phyloP scores from a whole-genome alignment of 371 early-diverging fungal species.

The Circinella umbellata region DNA sequence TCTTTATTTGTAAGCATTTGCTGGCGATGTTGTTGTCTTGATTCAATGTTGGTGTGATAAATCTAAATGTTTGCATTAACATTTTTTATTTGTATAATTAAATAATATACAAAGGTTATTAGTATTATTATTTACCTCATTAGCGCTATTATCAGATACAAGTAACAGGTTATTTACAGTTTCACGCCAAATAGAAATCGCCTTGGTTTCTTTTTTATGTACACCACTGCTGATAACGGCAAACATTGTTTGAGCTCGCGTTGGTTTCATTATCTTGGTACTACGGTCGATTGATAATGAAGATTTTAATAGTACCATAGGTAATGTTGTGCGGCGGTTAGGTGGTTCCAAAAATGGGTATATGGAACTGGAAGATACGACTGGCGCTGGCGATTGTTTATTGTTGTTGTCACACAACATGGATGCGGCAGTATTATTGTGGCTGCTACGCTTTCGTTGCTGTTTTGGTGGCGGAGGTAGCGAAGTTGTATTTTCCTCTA shows the following conservation, averaged over 20 bases:
- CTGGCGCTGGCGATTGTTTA: conserved; percentile 3
- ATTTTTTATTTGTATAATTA: not conserved
- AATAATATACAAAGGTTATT: not conserved
- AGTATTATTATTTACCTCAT: not conserved
- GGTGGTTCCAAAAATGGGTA: conserved; percentile 8
- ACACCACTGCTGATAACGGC: not conserved
- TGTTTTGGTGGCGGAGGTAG: not conserved
- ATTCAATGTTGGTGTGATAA: not conserved
- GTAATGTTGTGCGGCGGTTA: not conserved
- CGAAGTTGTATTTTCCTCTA: not conserved
- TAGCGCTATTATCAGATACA: not conserved
- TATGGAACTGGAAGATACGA: conserved; percentile 15
- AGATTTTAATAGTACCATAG: too few species aligned
- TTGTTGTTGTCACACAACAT: conserved; percentile 8
- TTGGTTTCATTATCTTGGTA: not conserved
- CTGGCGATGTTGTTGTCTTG: too few species aligned
- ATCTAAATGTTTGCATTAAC: not conserved
- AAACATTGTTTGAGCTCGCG: conserved; percentile 18
- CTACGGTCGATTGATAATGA: not conserved
- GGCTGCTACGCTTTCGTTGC: not conserved
- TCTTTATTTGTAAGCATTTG: conserved; percentile 14
- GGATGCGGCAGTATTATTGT: not conserved
- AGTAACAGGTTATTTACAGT: conserved; percentile 18
- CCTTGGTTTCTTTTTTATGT: conserved; percentile 24
- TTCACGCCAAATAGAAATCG: conserved; percentile 23